Base-by-base conservation (phyloP, 2,329 filamentous ascomycete genomes). In the Didymella keratinophila region DNA sequence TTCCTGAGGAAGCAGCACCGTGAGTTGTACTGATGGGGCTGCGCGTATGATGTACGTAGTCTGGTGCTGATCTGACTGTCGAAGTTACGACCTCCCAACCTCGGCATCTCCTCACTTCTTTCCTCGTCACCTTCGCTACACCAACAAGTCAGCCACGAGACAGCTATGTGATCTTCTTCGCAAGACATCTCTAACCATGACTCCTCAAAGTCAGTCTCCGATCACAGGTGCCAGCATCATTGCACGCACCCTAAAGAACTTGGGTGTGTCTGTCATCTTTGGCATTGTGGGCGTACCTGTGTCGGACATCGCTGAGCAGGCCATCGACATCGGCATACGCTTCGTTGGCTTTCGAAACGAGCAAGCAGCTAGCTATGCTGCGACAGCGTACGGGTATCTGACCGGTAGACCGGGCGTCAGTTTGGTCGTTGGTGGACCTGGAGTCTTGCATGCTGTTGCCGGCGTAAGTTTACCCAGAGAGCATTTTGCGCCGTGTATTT, bases 341-440 rank as follows among this genome's bases (percentile, higher is more conserved):
- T 86, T 86, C 71, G 81, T 86, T 50, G 83, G 80, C 25, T 86
- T 86, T 63, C 76, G 84, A 28, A 87, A 86, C 62, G 84, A 87
- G 63, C 84, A 87, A 70, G 83, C 84, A 11, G 83, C 82, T 30
- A 81, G 80, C 62, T 86, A 86, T 77, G 84, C 84, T 11, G 84
- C 84, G 3, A 83, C 81, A 46, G 82, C 82, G 6, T 86, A 86
- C 78, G 84, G 84, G 14, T 87, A 85, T 63, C 76, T 86, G 64
- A 86, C 82, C 3, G 83, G 83, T 20, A 79, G 71, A 53, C 84
- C 84, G 4, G 85, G 83, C 3, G 81, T 86, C 10, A 86, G 83
- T 67, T 76, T 86, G 37, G 81, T 85, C n/a, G 84, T 87, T 2
- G 84, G 84, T 50, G 84, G 84, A 9, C 84, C 84, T 8, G 84